These are phyloP conservation scores for Verticillium dahliae DNA, from an alignment of 2,329 filamentous ascomycete genomes.

Conservation along the genomic window DNA sequence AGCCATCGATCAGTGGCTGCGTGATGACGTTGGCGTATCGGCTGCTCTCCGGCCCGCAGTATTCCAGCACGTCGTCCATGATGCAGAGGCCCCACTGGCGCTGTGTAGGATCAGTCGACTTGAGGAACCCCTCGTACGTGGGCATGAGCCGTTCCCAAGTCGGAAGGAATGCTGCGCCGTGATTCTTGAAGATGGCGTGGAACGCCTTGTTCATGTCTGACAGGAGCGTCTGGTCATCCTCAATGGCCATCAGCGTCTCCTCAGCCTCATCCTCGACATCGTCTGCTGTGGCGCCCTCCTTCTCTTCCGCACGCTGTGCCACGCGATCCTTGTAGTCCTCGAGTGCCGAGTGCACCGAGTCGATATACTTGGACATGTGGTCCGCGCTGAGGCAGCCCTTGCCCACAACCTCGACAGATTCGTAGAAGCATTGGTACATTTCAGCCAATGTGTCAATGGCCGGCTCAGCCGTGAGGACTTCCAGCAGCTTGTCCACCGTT, in stretches of 20 bases:
- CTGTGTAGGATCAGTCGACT: constrained; percentile 77
- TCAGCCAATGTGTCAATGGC: constrained; percentile 94
- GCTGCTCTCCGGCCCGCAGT: constrained; percentile 85
- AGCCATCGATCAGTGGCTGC: constrained; percentile 77
- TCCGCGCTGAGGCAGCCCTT: constrained; percentile 70
- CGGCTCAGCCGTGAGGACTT: constrained; percentile 88
- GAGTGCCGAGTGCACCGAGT: constrained; percentile 75
- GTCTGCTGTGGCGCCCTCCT: constrained; percentile 64
- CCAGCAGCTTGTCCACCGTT: constrained; percentile 84
- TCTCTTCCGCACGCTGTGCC: constrained; percentile 74
- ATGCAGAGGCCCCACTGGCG: constrained; percentile 99
- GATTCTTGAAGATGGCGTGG: constrained; percentile 98
- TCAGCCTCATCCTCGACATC: constrained; percentile 88
- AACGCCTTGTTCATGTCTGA: constrained; percentile 99
- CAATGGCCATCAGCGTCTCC: constrained; percentile 82
- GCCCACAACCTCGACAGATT: constrained; percentile 90
- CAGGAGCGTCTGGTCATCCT: constrained; percentile 92
- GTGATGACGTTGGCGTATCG: constrained; percentile 82
- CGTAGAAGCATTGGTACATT: constrained; percentile 99
- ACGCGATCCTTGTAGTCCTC: constrained; percentile 92
- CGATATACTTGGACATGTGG: constrained; percentile 84
- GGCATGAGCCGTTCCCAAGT: constrained; percentile 80
- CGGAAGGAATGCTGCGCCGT: constrained; percentile 75
- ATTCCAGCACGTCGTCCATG: constrained; percentile 96
- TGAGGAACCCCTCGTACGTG: constrained; percentile 82